Evolutionary conservation across 2,329 filamentous ascomycete genomes (phyloP).

Genomic region (Aspergillus uvarum): DNA sequence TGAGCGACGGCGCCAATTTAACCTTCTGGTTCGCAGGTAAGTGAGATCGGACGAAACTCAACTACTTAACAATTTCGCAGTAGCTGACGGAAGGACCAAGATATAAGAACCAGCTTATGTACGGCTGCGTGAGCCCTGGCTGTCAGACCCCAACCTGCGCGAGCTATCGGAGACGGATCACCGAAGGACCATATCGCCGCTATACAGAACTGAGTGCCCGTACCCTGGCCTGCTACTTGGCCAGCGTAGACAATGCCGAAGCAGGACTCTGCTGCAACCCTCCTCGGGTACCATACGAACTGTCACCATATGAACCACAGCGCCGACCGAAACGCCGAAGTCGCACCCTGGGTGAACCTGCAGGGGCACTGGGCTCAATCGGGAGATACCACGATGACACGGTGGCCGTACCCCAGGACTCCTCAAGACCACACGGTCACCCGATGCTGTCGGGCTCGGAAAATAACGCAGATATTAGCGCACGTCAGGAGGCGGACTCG

Average conservation of each 20-base stretch:
- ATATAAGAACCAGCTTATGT: constrained; percentile 77
- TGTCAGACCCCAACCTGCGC: constrained; percentile 80
- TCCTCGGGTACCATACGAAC: constrained; percentile 29
- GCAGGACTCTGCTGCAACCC: constrained; percentile 63
- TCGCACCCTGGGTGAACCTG: constrained; percentile 19
- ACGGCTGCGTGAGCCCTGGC: constrained; percentile 68
- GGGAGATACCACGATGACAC: not conserved
- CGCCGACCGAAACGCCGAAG: constrained; percentile 34
- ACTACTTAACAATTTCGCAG: constrained; percentile 2
- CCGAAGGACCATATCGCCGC: constrained; percentile 68
- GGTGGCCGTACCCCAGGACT: not conserved
- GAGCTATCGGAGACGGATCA: constrained; percentile 68
- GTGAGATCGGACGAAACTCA: constrained; percentile 23
- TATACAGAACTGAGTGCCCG: constrained; percentile 81
- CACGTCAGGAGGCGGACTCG: not conserved
- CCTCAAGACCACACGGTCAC: not conserved
- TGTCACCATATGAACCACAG: constrained; percentile 25
- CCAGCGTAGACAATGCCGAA: constrained; percentile 75
- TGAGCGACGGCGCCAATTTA: constrained; percentile 47
- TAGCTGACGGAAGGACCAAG: constrained; percentile 43
- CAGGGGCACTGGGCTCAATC: constrained; percentile 6
- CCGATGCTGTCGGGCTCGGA: not conserved
- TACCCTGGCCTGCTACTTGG: constrained; percentile 75
- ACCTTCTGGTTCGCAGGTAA: constrained; percentile 67
- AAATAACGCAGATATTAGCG: not conserved